Evolutionary conservation across 495 filamentous ascomycete species (phyloP), one percentile per base, ranked within the genome.

Genomic region (Clohesyomyces aquaticus): DNA sequence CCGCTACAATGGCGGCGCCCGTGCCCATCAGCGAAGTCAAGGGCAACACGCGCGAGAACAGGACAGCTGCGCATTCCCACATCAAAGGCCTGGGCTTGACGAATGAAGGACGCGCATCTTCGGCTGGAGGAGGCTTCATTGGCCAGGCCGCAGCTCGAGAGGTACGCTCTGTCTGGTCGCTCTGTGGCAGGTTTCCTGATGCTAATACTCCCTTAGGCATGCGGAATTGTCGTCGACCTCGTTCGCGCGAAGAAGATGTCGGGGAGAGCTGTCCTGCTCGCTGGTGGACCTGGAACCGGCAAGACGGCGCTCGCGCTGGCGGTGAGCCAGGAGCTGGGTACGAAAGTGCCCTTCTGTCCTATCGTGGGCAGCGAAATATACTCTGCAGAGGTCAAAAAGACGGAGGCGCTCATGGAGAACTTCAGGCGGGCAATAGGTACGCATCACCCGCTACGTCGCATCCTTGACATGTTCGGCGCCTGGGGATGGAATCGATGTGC

Each of bases 351-450:
- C 4, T 98, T 98, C 74, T 96, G 93, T 72, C 91, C 92, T 32
- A 96, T 98, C 69, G 93, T 95, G 27, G 94, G 91, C 61, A 96
- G 92, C 77, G 94, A 98, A 72, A 87, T 98, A 67, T 98, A 96
- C 79, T 93, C 89, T 47, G 88, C 93, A 41, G 94, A 98, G 77
- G 91, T 98, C 60, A 97, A 97, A 84, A 98, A 98, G 85, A 98
- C 94, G 19, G 94, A 98, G 76, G 89, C 94, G 38, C 79, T 98
- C 72, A 97, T 96, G 91, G 94, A 98, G 81, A 96, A 96, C 75
- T 98, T 98, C 76, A 85, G 94, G 74, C 80, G 93, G 73, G 93
- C 94, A 45, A 98, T 98, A 72, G 94, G 94, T 80, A 78, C 79
- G 55, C 26, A 23, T 19, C 18, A 21, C 21, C n/a, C 16, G 11